Base-by-base conservation (phyloP, 2,329 filamentous ascomycete species). In the Akanthomyces uredinophilus region DNA sequence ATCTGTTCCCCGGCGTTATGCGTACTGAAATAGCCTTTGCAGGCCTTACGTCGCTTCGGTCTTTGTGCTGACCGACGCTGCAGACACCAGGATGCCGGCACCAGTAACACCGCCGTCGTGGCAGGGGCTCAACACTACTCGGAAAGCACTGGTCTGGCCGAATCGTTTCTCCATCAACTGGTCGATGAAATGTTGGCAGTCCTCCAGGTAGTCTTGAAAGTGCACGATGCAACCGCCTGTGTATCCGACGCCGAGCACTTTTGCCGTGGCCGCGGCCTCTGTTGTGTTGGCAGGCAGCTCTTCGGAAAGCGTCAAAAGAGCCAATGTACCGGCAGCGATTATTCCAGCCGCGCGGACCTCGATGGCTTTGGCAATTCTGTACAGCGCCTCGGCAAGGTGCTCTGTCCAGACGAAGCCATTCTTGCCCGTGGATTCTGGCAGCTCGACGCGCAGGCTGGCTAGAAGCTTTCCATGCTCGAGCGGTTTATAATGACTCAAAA, bases 201-300 rank as follows among this genome's bases (percentile, higher is more conserved):
- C 87, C 50, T 78, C 75, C 47, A 90, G 78, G 73, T 91, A 92
- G 67, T 89, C 83, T 53, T 90, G 89, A 68, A 92, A 92, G 68
- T 90, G 86, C n/a, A 87, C 84, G 63, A 93, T 93, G 69, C 90
- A 92, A 7, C 89, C 88, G 37, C 90, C 90, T 0, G 90, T 92
- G 70, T 91, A 93, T 1, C 90, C 90, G 24, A 93, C 88, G 1
- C 91, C 86, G 35, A 94, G 73, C 67, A 91, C 87, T 64, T 77
- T 67, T 63, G 71, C 65, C 44, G 62, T 64, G n/a, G 52, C 61
- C 39, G 64, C 63, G 5, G 63, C 47, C 7, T 59, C 62, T 16
- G 66, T 64, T 14, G 65, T 62, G 50, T 72, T 43, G 76, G 66
- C 20, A 70, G 76, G 77, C 14, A 94, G 80, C 67, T 93, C 90